Evolutionary conservation across 306 rosid genomes (phyloP).

Genomic region (Vigna unguiculata): DNA sequence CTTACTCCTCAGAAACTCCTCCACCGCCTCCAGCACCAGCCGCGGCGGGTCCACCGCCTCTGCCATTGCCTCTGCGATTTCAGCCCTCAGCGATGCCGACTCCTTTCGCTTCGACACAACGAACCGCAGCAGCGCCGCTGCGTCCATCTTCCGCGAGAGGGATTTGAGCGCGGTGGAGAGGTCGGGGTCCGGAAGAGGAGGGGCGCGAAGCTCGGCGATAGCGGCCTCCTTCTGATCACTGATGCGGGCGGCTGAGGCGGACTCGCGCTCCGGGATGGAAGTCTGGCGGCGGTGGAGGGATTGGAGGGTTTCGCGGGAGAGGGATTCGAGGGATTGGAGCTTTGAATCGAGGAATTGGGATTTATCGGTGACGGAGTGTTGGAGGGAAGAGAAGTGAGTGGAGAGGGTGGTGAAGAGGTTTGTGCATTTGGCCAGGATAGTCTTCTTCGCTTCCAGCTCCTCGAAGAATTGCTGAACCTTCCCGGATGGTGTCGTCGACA

Average conservation of each 20-base stretch:
- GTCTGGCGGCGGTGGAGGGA: slow-evolving; percentile 59
- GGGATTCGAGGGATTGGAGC: slow-evolving; percentile 59
- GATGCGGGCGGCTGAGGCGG: slow-evolving; percentile 60
- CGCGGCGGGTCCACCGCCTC: slow-evolving; percentile 83
- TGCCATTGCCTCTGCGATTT: slow-evolving; percentile 56
- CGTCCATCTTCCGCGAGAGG: slow-evolving; percentile 72
- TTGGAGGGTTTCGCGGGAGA: slow-evolving; percentile 51
- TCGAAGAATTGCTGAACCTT: slow-evolving; percentile 66
- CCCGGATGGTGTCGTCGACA: slow-evolving; percentile 57
- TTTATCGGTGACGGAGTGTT: slow-evolving; percentile 60
- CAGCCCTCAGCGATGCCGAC: slow-evolving; percentile 67
- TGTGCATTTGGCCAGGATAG: slow-evolving; percentile 62
- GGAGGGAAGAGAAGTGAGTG: slow-evolving; percentile 59
- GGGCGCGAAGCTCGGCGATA: slow-evolving; percentile 53
- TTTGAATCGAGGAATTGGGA: slow-evolving; percentile 66
- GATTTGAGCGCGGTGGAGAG: slow-evolving; percentile 59
- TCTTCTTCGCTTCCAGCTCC: slow-evolving; percentile 64
- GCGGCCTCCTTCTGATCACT: slow-evolving; percentile 62
- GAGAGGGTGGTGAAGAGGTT: slow-evolving; percentile 62
- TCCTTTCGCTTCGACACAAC: slow-evolving; percentile 76
- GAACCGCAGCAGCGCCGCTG: slow-evolving; percentile 57
- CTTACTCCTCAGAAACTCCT: slow-evolving; percentile 61
- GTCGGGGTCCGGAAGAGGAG: slow-evolving; percentile 35
- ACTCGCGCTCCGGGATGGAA: slow-evolving; percentile 68
- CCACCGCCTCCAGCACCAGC: slow-evolving; percentile 68